Evolutionary conservation across 768 basidiomycete genomes (phyloP), one percentile per base, ranked within the genome.

Genomic region (Trametopsis cervina): DNA sequence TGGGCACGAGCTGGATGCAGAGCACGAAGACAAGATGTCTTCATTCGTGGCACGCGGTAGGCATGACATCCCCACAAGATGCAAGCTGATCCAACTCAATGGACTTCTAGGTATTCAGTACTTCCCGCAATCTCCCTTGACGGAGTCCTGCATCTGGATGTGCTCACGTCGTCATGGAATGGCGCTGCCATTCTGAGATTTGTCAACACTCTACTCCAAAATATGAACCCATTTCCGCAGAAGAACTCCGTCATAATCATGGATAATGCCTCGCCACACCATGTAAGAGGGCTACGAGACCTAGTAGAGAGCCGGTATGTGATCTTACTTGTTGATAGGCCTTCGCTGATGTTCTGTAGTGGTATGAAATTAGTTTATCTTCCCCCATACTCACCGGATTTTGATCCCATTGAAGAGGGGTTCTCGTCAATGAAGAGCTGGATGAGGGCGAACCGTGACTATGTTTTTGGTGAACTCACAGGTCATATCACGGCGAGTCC

Each of bases 81-180:
- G n/a, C n/a, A n/a, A n/a, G n/a, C n/a, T n/a, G n/a, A n/a, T n/a
- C n/a, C n/a, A n/a, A n/a, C n/a, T n/a, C n/a, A n/a, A n/a, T n/a
- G n/a, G n/a, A n/a, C n/a, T n/a, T 24, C 9, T 25, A 64, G 64
- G n/a, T 66, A 59, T 42, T 66, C 65, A 3, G 52, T 66, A 11
- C 55, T 66, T n/a, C 64, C 65, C 17, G 64, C 58, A 1, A 23
- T 66, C 21, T 63, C 60, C 2, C 44, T 62, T 3, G 56, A 57
- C 37, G 63, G 65, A 5, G 39, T 63, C 0, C 51, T 66, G 4
- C 53, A 55, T 44, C 48, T 60, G 4, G 53, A 60, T 25, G 51
- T 66, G 18, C 27, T 51, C 7, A 50, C 58, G 13, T 22, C 52
- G 5, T 53, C 63, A 25, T 66, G 44, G 42, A 63, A 36, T 7